phyloP scores from a whole-genome alignment of 2,329 filamentous ascomycete genomes.

The Lecanosticta acicola region DNA sequence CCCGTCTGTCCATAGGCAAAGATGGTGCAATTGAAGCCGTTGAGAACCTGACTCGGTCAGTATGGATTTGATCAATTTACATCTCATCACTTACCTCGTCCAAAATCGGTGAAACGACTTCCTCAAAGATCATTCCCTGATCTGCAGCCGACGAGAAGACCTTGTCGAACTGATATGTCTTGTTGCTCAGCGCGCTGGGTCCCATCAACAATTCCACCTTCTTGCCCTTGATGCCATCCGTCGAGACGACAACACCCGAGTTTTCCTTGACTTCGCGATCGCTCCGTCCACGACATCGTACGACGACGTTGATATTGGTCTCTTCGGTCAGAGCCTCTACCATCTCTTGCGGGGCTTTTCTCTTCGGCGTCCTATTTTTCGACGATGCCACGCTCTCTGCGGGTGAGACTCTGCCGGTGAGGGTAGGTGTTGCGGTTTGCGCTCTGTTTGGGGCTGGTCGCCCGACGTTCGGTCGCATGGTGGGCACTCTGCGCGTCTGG shows the following conservation, averaged over 20 bases:
- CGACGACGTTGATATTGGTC: conserved; percentile 97
- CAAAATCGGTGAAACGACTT: conserved; percentile 86
- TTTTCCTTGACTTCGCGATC: conserved; percentile 91
- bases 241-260: conserved; percentile 83
- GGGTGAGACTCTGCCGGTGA: conserved; percentile 58
- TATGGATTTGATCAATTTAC: not conserved
- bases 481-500: conserved; percentile 25
- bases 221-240: conserved; percentile 82
- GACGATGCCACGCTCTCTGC: conserved; percentile 62
- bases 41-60: conserved; percentile 64
- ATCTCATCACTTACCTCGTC: conserved; percentile 63
- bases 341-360: conserved; percentile 68
- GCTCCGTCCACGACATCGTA: conserved; percentile 86
- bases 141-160: conserved; percentile 94
- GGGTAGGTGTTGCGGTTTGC: conserved; percentile 43
- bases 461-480: conserved; percentile 49
- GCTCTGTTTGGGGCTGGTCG: conserved; percentile 39
- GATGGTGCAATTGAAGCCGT: conserved; percentile 95
- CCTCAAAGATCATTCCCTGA: conserved; percentile 89
- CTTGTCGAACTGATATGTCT: conserved; percentile 93
- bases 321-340: conserved; percentile 66
- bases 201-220: conserved; percentile 86
- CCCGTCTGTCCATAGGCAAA: conserved; percentile 98
- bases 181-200: conserved; percentile 85
- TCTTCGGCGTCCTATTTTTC: conserved; percentile 58